phyloP scores from a whole-genome alignment of 768 basidiomycete genomes.

The Mycena venus region DNA sequence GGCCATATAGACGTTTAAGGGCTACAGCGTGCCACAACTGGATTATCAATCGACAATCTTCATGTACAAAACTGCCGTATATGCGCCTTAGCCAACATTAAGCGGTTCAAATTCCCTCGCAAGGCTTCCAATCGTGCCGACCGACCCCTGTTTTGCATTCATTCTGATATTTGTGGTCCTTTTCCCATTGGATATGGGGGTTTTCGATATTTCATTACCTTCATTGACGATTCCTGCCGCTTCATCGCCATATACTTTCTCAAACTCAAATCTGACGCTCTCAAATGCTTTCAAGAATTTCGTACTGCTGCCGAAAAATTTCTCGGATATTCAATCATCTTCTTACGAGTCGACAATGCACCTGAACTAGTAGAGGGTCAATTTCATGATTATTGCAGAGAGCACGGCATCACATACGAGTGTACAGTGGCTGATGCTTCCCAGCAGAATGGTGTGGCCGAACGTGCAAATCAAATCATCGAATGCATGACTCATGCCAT shows the following conservation, averaged over 20 bases:
- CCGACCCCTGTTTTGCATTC: constrained; percentile 7
- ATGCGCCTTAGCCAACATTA: constrained; percentile 29
- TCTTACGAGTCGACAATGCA: constrained; percentile 39
- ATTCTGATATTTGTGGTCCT: constrained; percentile 28
- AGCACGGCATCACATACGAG: constrained; percentile 37
- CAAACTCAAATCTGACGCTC: constrained; percentile 18
- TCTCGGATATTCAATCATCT: not conserved
- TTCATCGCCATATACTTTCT: constrained; percentile 17
- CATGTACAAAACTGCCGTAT: constrained; percentile 18
- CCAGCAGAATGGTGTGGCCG: not conserved
- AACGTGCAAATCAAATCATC: not conserved
- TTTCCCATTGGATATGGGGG: constrained; percentile 9
- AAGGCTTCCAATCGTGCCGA: constrained; percentile 22
- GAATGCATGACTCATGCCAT: not conserved
- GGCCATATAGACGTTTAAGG: constrained; percentile 35
- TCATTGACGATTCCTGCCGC: constrained; percentile 40
- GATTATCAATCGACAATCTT: constrained; percentile 21
- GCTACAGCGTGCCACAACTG: constrained; percentile 26
- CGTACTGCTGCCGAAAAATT: not conserved
- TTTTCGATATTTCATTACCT: constrained; percentile 38
- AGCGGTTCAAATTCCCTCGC: constrained; percentile 13
- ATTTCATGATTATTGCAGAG: constrained; percentile 28
- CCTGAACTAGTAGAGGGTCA: constrained; percentile 37
- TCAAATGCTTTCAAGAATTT: constrained; percentile 25
- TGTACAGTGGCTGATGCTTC: constrained; percentile 39